Conservation (phyloP, 768 basidiomycete species). For the Leccinum imitatum region DNA sequence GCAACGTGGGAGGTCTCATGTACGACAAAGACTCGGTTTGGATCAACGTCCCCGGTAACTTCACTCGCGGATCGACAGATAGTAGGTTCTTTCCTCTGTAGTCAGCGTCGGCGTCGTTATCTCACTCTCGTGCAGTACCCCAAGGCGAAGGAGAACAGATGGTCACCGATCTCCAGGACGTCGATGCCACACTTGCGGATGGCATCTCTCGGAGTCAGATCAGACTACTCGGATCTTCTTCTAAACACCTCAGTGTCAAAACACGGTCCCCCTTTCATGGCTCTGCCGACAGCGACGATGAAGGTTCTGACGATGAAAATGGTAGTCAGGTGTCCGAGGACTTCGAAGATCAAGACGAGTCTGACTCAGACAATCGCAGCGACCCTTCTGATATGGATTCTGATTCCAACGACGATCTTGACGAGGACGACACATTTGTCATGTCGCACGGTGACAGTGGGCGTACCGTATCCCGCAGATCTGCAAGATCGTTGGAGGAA, state of each 20-base stretch:
- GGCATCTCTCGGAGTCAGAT: slow-evolving; percentile 80
- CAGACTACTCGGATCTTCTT: slow-evolving; percentile 79
- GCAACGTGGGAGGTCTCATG: slow-evolving; percentile 93
- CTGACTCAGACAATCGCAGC: slow-evolving; percentile 1
- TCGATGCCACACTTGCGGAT: slow-evolving; percentile 77
- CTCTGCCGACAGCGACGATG: slow-evolving; percentile 38
- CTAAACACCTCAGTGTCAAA: slow-evolving; percentile 57
- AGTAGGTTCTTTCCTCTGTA: slow-evolving; percentile 39
- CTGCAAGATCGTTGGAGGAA: slow-evolving; percentile 33
- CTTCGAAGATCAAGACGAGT: slow-evolving; percentile 1
- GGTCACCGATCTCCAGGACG: slow-evolving; percentile 97
- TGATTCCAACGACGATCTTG: background rate
- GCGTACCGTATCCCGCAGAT: slow-evolving; percentile 47
- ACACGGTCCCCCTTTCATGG: slow-evolving; percentile 30
- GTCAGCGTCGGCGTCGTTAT: background rate
- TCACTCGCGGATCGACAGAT: slow-evolving; percentile 72
- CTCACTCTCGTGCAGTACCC: slow-evolving; percentile 39
- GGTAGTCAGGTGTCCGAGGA: slow-evolving; percentile 14
- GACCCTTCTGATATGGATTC: slow-evolving; percentile 5
- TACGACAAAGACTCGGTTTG: slow-evolving; percentile 99
- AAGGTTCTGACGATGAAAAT: slow-evolving; percentile 26
- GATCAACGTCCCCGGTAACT: slow-evolving; percentile 96
- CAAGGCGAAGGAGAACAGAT: slow-evolving; percentile 96
- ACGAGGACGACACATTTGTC: background rate
- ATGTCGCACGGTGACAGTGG: slow-evolving; percentile 40